phyloP scores from a whole-genome alignment of 2,329 filamentous ascomycete genomes.

The Aspergillus pseudoterreus region DNA sequence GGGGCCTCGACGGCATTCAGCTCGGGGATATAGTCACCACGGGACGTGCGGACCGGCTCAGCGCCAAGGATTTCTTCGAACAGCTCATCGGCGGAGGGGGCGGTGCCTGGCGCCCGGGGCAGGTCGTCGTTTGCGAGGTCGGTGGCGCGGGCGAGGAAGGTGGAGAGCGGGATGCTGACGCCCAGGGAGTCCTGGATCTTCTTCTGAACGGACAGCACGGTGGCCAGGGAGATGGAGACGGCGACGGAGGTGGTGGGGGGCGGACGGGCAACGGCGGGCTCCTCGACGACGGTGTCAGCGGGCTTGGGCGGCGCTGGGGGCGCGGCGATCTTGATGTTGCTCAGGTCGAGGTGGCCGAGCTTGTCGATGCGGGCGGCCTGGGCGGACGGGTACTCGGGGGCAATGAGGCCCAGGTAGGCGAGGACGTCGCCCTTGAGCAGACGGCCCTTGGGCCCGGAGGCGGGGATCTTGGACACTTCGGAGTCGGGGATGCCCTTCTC shows the following conservation, averaged over 20 bases:
- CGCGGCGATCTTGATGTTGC: conserved; percentile 83
- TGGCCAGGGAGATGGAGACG: conserved; percentile 71
- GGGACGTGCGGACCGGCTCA: conserved; percentile 40
- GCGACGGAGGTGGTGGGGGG: conserved; percentile 49
- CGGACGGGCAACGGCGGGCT: conserved; percentile 22
- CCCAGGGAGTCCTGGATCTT: conserved; percentile 74
- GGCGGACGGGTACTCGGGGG: conserved; percentile 65
- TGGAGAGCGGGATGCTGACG: conserved; percentile 76
- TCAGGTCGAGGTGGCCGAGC: conserved; percentile 81
- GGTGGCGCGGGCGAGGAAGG: conserved; percentile 79
- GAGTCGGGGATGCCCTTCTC: conserved; percentile 71
- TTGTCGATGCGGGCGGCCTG: conserved; percentile 70
- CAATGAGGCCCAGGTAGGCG: conserved; percentile 78
- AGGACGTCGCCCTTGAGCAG: conserved; percentile 94
- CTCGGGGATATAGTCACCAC: conserved; percentile 68
- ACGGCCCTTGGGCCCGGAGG: conserved; percentile 81
- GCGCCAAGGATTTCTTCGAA: conserved; percentile 83
- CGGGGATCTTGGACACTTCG: conserved; percentile 75
- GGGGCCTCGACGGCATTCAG: conserved; percentile 52
- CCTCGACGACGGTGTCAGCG: conserved; percentile 32
- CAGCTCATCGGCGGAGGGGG: conserved; percentile 73
- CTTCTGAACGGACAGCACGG: conserved; percentile 76
- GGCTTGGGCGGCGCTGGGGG: conserved; percentile 28
- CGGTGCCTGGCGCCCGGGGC: conserved; percentile 61
- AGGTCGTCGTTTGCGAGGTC: conserved; percentile 85